Evolutionary conservation across 1,284 basidiomycete species (phyloP).

Genomic region (Wolfiporia cocos): DNA sequence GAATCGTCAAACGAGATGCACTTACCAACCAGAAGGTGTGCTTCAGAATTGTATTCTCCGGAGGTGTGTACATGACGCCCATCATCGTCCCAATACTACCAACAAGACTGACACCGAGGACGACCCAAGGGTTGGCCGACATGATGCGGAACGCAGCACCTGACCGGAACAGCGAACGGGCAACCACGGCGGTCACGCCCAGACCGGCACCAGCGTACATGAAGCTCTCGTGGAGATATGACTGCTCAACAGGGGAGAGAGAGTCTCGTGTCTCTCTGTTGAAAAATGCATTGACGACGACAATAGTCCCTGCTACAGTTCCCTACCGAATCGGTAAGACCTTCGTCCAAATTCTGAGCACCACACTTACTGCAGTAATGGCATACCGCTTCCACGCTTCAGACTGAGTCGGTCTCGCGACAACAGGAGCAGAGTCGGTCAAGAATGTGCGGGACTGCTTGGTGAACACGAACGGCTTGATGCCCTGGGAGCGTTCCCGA

Average conservation of each 20-base stretch:
- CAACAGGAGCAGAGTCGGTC: slow-evolving; percentile 36
- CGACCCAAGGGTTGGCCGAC: slow-evolving; percentile 85
- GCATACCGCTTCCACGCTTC: slow-evolving; percentile 44
- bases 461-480: slow-evolving; percentile 17
- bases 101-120: slow-evolving; percentile 78
- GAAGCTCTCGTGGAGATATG: slow-evolving; percentile 80
- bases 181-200: slow-evolving; percentile 70
- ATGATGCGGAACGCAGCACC: slow-evolving; percentile 77
- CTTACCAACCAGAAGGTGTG: slow-evolving; percentile 74
- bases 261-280: slow-evolving; percentile 76
- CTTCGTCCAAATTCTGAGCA: not conserved
- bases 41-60: slow-evolving; percentile 67
- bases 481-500: slow-evolving; percentile 17
- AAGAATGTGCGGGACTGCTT: slow-evolving; percentile 31
- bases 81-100: slow-evolving; percentile 77
- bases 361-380: slow-evolving; percentile 39
- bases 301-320: slow-evolving; percentile 62
- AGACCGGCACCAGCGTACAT: slow-evolving; percentile 83
- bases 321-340: slow-evolving; percentile 32
- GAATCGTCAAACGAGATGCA: slow-evolving; percentile 9
- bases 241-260: slow-evolving; percentile 53
- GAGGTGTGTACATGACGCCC: slow-evolving; percentile 69
- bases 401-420: slow-evolving; percentile 29
- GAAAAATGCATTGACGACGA: slow-evolving; percentile 59
- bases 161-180: slow-evolving; percentile 70